Evolutionary conservation across 2,329 filamentous ascomycete species (phyloP).

Genomic region (Penicillium sp.): DNA sequence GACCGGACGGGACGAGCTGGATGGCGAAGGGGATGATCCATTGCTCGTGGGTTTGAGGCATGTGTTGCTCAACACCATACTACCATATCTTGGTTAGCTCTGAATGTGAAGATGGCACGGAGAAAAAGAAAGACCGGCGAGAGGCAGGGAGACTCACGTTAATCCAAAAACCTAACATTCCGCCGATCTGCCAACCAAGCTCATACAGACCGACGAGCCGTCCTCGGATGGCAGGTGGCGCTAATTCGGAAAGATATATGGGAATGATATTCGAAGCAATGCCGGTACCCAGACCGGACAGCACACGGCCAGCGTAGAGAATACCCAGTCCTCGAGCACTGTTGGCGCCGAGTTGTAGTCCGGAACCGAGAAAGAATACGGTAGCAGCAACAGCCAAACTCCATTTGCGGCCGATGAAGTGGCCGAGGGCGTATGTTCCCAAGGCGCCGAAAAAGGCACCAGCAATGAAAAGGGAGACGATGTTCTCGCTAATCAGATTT

Average conservation of each 20-base stretch:
- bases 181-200: constrained; percentile 51
- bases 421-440: constrained; percentile 60
- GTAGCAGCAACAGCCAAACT: constrained; percentile 59
- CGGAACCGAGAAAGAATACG: constrained; percentile 67
- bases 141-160: constrained; percentile 25
- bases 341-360: constrained; percentile 64
- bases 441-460: constrained; percentile 74
- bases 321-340: constrained; percentile 57
- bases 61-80: constrained; percentile 51
- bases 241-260: constrained; percentile 57
- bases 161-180: constrained; percentile 48
- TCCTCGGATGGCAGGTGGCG: constrained; percentile 55
- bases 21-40: constrained; percentile 37
- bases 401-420: constrained; percentile 63
- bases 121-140: background rate
- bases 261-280: constrained; percentile 54
- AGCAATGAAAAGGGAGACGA: constrained; percentile 76
- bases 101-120: background rate
- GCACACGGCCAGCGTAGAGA: constrained; percentile 52
- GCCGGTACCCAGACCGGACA: constrained; percentile 54
- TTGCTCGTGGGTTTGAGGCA: constrained; percentile 28
- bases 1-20: constrained; percentile 32
- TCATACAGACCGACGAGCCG: constrained; percentile 54
- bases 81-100: constrained; percentile 17
- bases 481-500: constrained; percentile 65